Evolutionary conservation across 2,329 filamentous ascomycete species (phyloP).

Genomic region (Diplodia corticola): DNA sequence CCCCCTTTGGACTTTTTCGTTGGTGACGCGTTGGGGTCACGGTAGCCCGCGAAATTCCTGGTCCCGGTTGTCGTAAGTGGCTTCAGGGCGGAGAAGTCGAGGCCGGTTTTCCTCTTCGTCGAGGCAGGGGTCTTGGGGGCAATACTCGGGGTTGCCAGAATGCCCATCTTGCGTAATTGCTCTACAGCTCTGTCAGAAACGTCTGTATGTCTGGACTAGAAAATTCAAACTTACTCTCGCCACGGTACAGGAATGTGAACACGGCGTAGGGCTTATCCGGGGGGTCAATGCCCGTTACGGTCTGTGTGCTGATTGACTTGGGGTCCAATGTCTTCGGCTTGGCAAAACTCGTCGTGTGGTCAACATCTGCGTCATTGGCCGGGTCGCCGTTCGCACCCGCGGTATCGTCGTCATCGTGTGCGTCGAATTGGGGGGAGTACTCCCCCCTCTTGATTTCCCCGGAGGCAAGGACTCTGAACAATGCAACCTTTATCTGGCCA

Average conservation of each 20-base stretch:
- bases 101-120: constrained; percentile 77
- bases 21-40: constrained; percentile 63
- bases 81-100: constrained; percentile 81
- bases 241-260: constrained; percentile 97
- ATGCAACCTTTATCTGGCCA: constrained; percentile 95
- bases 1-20: constrained; percentile 52
- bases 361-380: constrained; percentile 74
- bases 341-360: constrained; percentile 96
- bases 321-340: constrained; percentile 95
- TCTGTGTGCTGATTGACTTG: constrained; percentile 97
- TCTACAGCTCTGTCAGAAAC: constrained; percentile 52
- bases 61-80: constrained; percentile 85
- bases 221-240: constrained; percentile 71
- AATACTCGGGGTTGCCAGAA: constrained; percentile 69
- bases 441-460: constrained; percentile 98
- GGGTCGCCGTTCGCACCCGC: constrained; percentile 52
- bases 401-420: constrained; percentile 87
- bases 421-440: constrained; percentile 96
- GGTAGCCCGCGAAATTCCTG: constrained; percentile 85
- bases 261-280: constrained; percentile 94
- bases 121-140: constrained; percentile 61
- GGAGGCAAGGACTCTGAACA: constrained; percentile 92
- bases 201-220: neutral
- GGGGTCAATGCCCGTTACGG: constrained; percentile 95
- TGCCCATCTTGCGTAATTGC: constrained; percentile 95